Evolutionary conservation across 2,329 filamentous ascomycete genomes (phyloP), one percentile per base, ranked within the genome.

Genomic region (Ophiostoma ulmi): DNA sequence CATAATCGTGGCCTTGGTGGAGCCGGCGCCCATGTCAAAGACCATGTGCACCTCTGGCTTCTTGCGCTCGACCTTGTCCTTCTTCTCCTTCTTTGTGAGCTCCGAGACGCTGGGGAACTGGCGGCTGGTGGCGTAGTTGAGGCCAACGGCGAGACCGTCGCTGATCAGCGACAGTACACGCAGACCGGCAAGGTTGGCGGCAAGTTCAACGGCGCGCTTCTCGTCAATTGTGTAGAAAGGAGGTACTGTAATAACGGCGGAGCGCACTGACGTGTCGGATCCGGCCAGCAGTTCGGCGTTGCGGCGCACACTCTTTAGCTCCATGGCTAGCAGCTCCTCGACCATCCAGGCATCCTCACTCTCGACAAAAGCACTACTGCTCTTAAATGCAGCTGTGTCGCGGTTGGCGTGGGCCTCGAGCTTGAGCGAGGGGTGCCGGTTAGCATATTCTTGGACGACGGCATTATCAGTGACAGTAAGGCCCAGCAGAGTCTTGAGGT

Each of bases 1-100:
- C 78, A 99, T 81, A 69, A 99, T 83, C 7, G 93, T 95, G 5
- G 94, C 94, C 76, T 93, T 97, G 41, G 94, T 91, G 65, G 93
- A 97, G 5, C 95, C 95, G 75, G 95, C 94, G 75, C 95, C 95
- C 94, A 99, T 98, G 78, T 99, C 95, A 77, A 95, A 99, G 39
- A 99, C 88, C 79, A 99, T 82, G 81, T 99, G 93, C 76, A 94
- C 88, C 80, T 99, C 95, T 0, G 95, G 90, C 82, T 93, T 93
- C 74, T 87, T 90, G 70, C 92, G 93, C 70, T 95, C 90, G 70
- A 65, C 63, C 63, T 65, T 65, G 36, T 65, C 63, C 36, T 41
- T 65, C 36, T 65, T 67, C 20, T 48, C 39, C 13, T 41, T 67
- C 20, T 22, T 22, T 74, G 87, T 90, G 70, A 92, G 93, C 70